Evolutionary conservation across 306 rosid genomes (phyloP), one percentile per base, ranked within the genome.

Genomic region (Cucurbita argyrosperma): DNA sequence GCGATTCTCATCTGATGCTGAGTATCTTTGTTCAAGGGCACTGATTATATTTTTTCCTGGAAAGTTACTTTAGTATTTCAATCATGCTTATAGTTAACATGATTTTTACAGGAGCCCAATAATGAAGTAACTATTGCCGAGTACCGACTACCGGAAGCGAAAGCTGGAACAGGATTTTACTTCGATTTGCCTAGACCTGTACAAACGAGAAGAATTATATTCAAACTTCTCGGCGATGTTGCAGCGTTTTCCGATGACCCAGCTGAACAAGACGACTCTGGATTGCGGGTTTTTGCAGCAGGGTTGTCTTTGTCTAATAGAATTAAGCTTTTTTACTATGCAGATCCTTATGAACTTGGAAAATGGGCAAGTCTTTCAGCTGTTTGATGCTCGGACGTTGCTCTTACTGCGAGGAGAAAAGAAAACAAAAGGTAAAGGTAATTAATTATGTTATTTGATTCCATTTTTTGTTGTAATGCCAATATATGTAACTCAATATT

Each of bases 321-420:
- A 85, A 75, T 92, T 43, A 92, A 90, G 79, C 59, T 87, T 80
- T 90, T 84, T 78, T 88, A 92, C 83, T 85, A 79, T 86, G 96
- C 87, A 4, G 96, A 92, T 81, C 95, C 97, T 5, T 90, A 88
- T 47, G 97, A 92, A 49, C 90, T 90, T 67, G 97, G 97, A 65
- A 90, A 90, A 84, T 92, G 99, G 99, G 99, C 97, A 52, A 88
- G 91, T 82, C 96, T 95, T 71, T 81, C 89, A 3, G 97, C 96
- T 49, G 79, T 95, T 79, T 95, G 85, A 83, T 61, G 64, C 65
- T 45, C 43, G 2, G 42, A 58, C 47, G 50, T 59, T 50, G 42
- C 49, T 9, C 26, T 72, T 72, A 72, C 8, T 54, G 59, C 38
- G n/a, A 56, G 62, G 39, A 6, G 16, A 12, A 10, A 21, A 38